Evolutionary conservation across 1,284 basidiomycete species (phyloP), one percentile per base, ranked within the genome.

Genomic region (Ganoderma sinense): DNA sequence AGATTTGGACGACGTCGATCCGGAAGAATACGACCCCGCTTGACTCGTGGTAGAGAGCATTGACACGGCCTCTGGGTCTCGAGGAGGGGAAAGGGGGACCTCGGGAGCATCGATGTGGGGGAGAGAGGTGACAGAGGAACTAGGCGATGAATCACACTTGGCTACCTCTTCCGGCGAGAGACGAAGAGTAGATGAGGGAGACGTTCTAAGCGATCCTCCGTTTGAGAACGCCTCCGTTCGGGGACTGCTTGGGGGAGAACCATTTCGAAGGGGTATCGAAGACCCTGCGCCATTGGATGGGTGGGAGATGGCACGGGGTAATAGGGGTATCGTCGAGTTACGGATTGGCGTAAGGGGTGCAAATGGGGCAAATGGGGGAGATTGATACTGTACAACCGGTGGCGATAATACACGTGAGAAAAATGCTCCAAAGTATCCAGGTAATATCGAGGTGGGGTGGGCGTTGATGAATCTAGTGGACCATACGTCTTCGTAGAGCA

Each of bases 311-410:
- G 26, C 36, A 33, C 20, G 51, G 33, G 51, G 8, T 4, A 62
- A 43, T 23, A 59, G 53, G 33, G 64, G 65, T n/a, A 53, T 36
- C 36, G 43, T 18, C 23, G 33, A 31, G 48, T 40, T 29, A 8
- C 63, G 67, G 65, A 69, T 73, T 61, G 55, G 48, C 29, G 86
- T 89, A 45, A 90, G 81, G 39, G 90, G 87, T 64, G 85, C 88
- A n/a, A 88, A 79, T 2, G 89, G 89, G 16, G 91, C 86, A 51
- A 92, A 82, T 4, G 90, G 87, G n/a, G 91, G 92, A 84, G 92
- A 91, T 51, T 87, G 87, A 73, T 91, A 90, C 69, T 86, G 85
- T 48, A 91, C 79, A 43, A 88, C 83, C 45, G 91, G 91, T 13
- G 89, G 88, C 58, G 87, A 80, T 7, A 84, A 83, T 26, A 91